Base-by-base conservation (phyloP, 1,284 basidiomycete genomes). In the Moesziomyces antarcticus region DNA sequence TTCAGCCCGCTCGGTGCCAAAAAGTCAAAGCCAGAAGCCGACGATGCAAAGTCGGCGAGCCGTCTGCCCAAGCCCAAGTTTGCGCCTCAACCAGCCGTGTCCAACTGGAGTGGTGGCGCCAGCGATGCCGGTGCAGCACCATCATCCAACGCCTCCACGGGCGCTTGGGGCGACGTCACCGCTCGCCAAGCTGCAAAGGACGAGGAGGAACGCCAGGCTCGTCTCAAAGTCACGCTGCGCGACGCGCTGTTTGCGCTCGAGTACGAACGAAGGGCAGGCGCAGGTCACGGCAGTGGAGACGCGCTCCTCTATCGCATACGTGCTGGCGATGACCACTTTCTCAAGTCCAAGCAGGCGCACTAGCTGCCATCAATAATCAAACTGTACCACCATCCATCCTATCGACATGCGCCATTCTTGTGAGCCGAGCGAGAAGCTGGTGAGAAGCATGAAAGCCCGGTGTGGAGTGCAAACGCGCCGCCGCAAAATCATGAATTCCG, bases 181-280 rank as follows among this genome's bases (percentile, higher is more conserved):
- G 74, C 73, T 14, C 71, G 82, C 2, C 78, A 81, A 49, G 77
- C 76, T 1, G 78, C 70, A 7, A 71, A 78, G 59, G 72, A 79
- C 33, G 80, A 82, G 51, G 76, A 81, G 43, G 81, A 83, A 40
- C 70, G 73, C 20, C 67, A 70, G 49, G 70, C 67, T 7, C 62
- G 74, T 20, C 60, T 74, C 37, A 73, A 72, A n/a, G 80, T 83
- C 24, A 79, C 77, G 20, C 50, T 83, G 11, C 71, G 71, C 21
- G 82, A 83, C 50, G 82, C 81, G 10, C 57, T 82, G 24, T 74
- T 80, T 37, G 82, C 81, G 24, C 56, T 83, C 20, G 82, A 83
- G 65, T 67, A 70, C 43, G 72, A 74, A 25, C 46, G 67, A 41
- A 59, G 56, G 10, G 72, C 61, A 16, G 72, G 59, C 5, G 50